phyloP scores from a whole-genome alignment of 176 grass and related monocot species.

The Metroxylon sagu region DNA sequence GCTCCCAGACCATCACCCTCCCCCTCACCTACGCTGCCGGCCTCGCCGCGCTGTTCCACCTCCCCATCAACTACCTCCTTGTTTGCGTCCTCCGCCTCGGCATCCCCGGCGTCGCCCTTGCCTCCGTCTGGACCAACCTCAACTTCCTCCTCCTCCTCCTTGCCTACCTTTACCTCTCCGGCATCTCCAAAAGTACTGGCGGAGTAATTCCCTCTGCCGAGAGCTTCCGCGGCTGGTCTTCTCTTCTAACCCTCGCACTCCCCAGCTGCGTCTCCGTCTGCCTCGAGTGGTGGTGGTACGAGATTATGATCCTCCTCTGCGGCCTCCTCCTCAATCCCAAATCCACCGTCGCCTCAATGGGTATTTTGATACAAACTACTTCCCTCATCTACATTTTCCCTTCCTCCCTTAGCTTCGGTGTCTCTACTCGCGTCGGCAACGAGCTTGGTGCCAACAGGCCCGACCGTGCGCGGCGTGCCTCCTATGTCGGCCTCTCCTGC shows the following conservation, averaged over 20 bases:
- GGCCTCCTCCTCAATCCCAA: slow-evolving; percentile 58
- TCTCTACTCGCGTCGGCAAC: slow-evolving; percentile 80
- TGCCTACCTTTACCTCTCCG: slow-evolving; percentile 56
- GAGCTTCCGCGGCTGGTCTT: slow-evolving; percentile 49
- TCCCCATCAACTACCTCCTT: slow-evolving; percentile 67
- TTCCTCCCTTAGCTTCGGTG: slow-evolving; percentile 95
- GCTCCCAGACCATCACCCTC: slow-evolving; percentile 71
- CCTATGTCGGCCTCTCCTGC: slow-evolving; percentile 45
- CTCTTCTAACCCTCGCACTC: slow-evolving; percentile 41
- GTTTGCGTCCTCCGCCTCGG: slow-evolving; percentile 58
- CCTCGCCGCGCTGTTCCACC: slow-evolving; percentile 51
- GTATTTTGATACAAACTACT: slow-evolving; percentile 80
- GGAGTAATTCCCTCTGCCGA: slow-evolving; percentile 45
- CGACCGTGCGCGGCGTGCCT: slow-evolving; percentile 33
- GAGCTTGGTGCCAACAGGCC: slow-evolving; percentile 81
- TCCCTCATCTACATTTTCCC: slow-evolving; percentile 96
- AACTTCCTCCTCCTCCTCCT: slow-evolving; percentile 75
- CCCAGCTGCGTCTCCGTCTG: slow-evolving; percentile 77
- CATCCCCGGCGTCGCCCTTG: slow-evolving; percentile 61
- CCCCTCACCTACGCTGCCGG: slow-evolving; percentile 63
- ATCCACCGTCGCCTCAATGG: slow-evolving; percentile 84
- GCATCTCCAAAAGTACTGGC: slow-evolving; percentile 44
- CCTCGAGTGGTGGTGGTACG: slow-evolving; percentile 99
- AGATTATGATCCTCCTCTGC: slow-evolving; percentile 96
- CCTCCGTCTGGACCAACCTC: slow-evolving; percentile 64